A percentile compares a stretch with the other conserved stretches of the same genome.
These are phyloP conservation scores for Boehmeria nivea DNA, from an alignment of 306 rosid species.

Conservation along the genomic window DNA sequence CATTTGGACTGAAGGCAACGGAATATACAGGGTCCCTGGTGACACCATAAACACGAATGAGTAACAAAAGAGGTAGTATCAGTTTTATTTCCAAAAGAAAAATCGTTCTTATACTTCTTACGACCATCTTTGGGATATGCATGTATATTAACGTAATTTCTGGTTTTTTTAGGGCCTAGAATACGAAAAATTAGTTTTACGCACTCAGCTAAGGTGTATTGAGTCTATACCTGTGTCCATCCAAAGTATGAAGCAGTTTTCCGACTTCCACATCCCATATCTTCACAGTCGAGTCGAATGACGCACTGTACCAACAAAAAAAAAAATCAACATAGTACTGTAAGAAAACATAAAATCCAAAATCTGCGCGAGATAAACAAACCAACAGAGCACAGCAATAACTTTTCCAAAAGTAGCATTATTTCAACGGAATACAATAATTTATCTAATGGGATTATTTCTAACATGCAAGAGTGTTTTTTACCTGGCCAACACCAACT, in stretches of 20 bases:
- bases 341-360: neutral
- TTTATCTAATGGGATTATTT: neutral
- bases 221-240: slow-evolving; percentile 70
- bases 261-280: slow-evolving; percentile 85
- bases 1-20: slow-evolving; percentile 88
- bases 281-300: slow-evolving; percentile 87
- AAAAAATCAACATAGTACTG: neutral
- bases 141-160: too few species aligned
- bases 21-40: slow-evolving; percentile 73
- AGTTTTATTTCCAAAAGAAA: neutral
- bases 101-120: neutral
- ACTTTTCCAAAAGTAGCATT: too few species aligned
- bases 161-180: too few species aligned
- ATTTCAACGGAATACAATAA: too few species aligned
- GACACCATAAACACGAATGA: neutral
- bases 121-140: too few species aligned
- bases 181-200: too few species aligned
- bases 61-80: neutral
- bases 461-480: neutral
- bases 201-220: neutral
- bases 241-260: slow-evolving; percentile 64
- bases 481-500: slow-evolving; percentile 89
- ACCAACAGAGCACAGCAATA: neutral
- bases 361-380: neutral
- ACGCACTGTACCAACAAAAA: slow-evolving; percentile 55